Conservation (phyloP, 2,329 filamentous ascomycete species). For the Chalara sp. region DNA sequence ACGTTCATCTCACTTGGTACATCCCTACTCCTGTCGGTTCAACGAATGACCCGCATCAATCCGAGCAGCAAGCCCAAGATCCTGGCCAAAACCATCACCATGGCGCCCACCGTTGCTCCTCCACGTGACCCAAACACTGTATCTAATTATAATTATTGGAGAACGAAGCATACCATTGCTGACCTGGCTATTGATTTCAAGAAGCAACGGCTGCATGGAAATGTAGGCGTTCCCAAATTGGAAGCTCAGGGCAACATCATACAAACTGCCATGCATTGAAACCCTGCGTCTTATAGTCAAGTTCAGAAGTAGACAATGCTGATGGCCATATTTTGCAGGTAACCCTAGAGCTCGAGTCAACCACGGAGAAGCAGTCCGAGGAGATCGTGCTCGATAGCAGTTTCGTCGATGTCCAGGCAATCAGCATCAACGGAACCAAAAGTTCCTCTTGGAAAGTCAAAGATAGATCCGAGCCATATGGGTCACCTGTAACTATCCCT, state of each 20-base stretch:
- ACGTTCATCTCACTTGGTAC: too few relatives aligned
- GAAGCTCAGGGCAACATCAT: too few relatives aligned
- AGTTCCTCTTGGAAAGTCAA: conserved; percentile 59
- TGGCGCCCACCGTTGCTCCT: conserved; percentile 14
- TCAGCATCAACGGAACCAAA: conserved; percentile 61
- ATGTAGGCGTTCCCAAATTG: conserved; percentile 32
- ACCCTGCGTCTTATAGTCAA: too few relatives aligned
- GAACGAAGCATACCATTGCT: conserved; percentile 75
- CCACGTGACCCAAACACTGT: conserved; percentile 79
- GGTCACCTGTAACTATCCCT: conserved; percentile 61
- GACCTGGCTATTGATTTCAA: conserved; percentile 81
- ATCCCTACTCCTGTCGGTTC: background rate
- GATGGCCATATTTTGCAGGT: conserved; percentile 29
- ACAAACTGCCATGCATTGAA: too few relatives aligned
- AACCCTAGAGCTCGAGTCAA: conserved; percentile 66
- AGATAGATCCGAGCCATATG: conserved; percentile 65
- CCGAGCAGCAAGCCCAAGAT: background rate
- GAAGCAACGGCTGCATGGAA: conserved; percentile 68
- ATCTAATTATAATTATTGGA: conserved; percentile 86
- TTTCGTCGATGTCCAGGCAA: conserved; percentile 64
- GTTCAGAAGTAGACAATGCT: too few relatives aligned
- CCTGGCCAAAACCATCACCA: conserved; percentile 9
- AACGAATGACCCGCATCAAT: background rate
- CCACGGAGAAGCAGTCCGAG: conserved; percentile 64
- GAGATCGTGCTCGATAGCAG: conserved; percentile 88